phyloP scores from a whole-genome alignment of 495 filamentous ascomycete species.

The Daldinia grandis region DNA sequence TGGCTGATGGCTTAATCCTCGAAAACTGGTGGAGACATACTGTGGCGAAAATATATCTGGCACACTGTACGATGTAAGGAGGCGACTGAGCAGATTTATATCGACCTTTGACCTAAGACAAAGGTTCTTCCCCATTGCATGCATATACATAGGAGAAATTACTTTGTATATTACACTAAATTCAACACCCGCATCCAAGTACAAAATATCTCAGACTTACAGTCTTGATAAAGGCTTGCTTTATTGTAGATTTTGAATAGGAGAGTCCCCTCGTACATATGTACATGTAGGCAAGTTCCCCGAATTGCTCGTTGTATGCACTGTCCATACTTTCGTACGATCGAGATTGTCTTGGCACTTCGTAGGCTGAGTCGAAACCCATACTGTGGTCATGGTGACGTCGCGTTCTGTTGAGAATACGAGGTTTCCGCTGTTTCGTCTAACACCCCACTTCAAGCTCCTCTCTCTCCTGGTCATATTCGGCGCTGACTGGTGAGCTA shows the following conservation, averaged over 20 bases:
- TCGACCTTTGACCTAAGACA: background rate
- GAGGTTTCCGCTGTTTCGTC: conserved; percentile 32
- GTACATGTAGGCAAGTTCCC: background rate
- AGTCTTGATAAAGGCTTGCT: background rate
- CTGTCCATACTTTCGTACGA: conserved; percentile 9
- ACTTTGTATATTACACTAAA: no score
- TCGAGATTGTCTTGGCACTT: conserved; percentile 19
- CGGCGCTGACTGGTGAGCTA: background rate
- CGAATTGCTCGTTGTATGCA: background rate
- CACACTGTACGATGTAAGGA: conserved; percentile 1
- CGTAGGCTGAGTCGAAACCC: conserved; percentile 16
- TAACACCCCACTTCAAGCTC: conserved; percentile 21
- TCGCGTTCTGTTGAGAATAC: conserved; percentile 37
- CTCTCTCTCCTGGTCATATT: background rate
- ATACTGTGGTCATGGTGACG: conserved; percentile 36
- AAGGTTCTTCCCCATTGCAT: no score
- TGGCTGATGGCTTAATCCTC: conserved; percentile 34
- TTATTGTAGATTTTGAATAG: background rate
- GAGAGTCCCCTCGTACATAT: background rate
- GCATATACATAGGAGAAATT: no score
- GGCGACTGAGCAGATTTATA: background rate
- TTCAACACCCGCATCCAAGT: background rate
- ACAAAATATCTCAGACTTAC: background rate
- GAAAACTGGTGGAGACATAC: conserved; percentile 23
- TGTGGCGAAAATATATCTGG: background rate